Conservation (phyloP, 768 basidiomycete genomes). For the Thelephora ganbajun region DNA sequence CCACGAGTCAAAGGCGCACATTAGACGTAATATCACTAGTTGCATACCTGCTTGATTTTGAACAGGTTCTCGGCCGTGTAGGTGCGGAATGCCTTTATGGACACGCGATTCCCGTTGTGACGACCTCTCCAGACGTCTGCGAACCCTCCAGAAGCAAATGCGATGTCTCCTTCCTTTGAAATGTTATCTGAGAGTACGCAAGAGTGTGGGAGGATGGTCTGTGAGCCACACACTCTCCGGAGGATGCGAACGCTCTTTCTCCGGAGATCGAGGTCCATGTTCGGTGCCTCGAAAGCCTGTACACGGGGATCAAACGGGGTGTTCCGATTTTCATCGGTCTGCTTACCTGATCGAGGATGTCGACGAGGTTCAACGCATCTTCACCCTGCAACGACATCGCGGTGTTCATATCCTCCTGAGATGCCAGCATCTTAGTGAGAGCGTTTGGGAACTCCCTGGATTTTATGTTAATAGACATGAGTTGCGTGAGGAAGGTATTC, state of each 20-base stretch:
- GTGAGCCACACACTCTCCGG: neutral
- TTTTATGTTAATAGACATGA: too few species aligned
- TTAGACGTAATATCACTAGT: too few species aligned
- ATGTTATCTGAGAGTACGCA: neutral
- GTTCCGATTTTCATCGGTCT: too few species aligned
- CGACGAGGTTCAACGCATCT: neutral
- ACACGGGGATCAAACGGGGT: too few species aligned
- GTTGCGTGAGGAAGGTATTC: too few species aligned
- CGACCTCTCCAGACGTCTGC: slow-evolving; percentile 5
- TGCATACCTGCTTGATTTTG: too few species aligned
- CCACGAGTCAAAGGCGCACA: neutral
- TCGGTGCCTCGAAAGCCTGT: too few species aligned
- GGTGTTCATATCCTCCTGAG: too few species aligned
- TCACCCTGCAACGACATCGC: neutral
- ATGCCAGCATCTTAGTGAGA: too few species aligned
- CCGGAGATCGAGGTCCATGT: too few species aligned
- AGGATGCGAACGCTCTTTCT: neutral
- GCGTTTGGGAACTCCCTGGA: too few species aligned
- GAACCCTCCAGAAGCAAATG: slow-evolving; percentile 5
- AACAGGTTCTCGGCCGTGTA: neutral
- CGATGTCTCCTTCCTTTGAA: neutral
- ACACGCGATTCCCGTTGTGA: neutral
- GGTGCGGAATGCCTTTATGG: neutral
- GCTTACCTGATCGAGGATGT: neutral
- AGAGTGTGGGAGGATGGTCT: neutral